Base-by-base conservation (phyloP, 768 basidiomycete genomes). In the Dioszegia crocea region DNA sequence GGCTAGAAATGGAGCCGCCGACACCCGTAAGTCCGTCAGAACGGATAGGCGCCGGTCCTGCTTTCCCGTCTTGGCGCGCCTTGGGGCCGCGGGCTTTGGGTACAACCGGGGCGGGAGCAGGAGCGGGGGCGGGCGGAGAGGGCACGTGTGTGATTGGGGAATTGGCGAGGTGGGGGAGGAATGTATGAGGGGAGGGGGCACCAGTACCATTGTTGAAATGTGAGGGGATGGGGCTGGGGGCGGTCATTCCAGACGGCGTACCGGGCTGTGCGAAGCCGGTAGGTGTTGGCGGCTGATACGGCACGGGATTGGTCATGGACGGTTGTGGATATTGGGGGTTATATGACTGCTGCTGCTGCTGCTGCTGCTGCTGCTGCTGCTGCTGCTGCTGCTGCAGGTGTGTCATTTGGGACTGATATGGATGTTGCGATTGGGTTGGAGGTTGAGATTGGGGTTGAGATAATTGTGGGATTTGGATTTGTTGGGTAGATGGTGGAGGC, bases 301-400 rank as follows among this genome's bases (percentile, higher is more conserved):
- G 30, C 19, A 29, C 24, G 9, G 47, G 29, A 31, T 3, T 9
- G 47, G 47, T 3, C 12, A 24, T 4, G 24, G 45, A 21, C 4
- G 17, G 17, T 4, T 5, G 48, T 49, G 12, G 48, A 27, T 27
- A 31, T 53, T 40, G 36, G 24, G 6, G 19, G 31, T 14, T 39
- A 21, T 11, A 31, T 48, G 49, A 36, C 2, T 36, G 5, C 19
- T 24, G 47, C 4, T 12, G 11, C 23, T 53, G 39, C 59, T 9
- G 59, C 49, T 11, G 58, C 53, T 23, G 53, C 33, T 27, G 59
- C 46, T 21, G 52, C 30, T 29, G 53, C 21, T 31, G 16, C 10
- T 48, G 27, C 29, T 29, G 27, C 47, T 48, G 47, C 47, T 30
- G 47, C 47, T 55, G 45, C 26, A 33, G 44, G 4, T 52, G 49